A percentile compares a stretch with the other conserved stretches of the same genome.
These are phyloP conservation scores for Nyssa sinensis DNA, from an alignment of 148 eudicot genomes.

Conservation along the genomic window DNA sequence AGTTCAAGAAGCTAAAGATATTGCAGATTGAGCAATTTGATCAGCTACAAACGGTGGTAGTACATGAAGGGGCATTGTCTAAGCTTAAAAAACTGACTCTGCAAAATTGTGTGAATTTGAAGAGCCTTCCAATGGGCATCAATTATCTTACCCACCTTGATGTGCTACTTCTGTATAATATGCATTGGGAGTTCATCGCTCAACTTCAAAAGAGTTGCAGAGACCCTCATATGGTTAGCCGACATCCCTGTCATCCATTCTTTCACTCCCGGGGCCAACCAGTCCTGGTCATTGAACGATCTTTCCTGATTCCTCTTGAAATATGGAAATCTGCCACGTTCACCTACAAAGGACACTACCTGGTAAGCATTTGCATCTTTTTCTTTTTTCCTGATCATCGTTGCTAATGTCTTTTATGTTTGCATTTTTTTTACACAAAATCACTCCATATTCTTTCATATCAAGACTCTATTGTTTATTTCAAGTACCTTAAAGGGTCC, in stretches of 20 bases:
- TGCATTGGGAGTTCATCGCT: conserved; percentile 15
- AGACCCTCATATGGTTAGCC: conserved; percentile 1
- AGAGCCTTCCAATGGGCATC: conserved; percentile 14
- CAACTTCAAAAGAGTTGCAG: neutral
- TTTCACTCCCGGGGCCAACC: neutral
- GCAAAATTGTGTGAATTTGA: neutral
- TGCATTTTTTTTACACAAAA: too few relatives aligned
- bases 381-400: too few relatives aligned
- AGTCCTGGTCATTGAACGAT: neutral
- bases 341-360: too few relatives aligned
- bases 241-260: conserved; percentile 2
- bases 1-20: conserved; percentile 35
- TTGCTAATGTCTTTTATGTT: too few relatives aligned
- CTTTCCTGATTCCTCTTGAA: neutral
- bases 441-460: too few relatives aligned
- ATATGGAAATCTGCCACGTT: too few relatives aligned
- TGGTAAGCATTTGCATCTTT: too few relatives aligned
- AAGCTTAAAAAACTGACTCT: conserved; percentile 17
- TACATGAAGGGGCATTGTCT: conserved; percentile 16
- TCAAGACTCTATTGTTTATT: too few relatives aligned
- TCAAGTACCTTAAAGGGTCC: too few relatives aligned
- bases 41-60: conserved; percentile 1
- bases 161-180: conserved; percentile 17
- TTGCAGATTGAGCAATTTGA: conserved; percentile 21
- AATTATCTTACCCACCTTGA: conserved; percentile 9